These are phyloP conservation scores for Cercospora sesami DNA, from an alignment of 2,329 filamentous ascomycete species.

Conservation along the genomic window DNA sequence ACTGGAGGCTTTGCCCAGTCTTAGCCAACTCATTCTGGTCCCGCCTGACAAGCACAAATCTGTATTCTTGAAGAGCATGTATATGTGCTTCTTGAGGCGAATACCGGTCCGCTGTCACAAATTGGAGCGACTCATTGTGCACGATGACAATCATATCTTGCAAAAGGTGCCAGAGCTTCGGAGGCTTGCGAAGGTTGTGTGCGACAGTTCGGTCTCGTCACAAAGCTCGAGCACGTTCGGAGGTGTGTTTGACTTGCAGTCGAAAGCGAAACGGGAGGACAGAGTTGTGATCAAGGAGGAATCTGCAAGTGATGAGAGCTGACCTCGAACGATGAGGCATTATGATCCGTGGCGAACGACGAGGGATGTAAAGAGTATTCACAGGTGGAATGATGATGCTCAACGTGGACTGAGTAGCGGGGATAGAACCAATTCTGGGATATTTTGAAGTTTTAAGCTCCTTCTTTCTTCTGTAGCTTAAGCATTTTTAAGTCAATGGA, in stretches of 20 bases:
- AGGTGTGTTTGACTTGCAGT: neutral
- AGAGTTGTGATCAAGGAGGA: slow-evolving; percentile 10
- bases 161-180: slow-evolving; percentile 24
- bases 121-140: slow-evolving; percentile 22
- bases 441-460: no score
- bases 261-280: slow-evolving; percentile 6
- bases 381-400: no score
- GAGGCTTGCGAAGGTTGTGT: slow-evolving; percentile 20
- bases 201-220: neutral
- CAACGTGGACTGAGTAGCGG: no score
- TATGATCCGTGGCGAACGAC: no score
- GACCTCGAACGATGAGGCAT: no score
- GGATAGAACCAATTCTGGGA: no score
- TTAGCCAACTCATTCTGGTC: slow-evolving; percentile 26
- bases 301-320: neutral
- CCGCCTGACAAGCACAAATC: slow-evolving; percentile 29
- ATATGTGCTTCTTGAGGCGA: slow-evolving; percentile 29
- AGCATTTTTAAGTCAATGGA: no score
- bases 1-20: slow-evolving; percentile 25
- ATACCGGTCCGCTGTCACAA: slow-evolving; percentile 26
- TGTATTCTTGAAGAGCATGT: slow-evolving; percentile 31
- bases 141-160: slow-evolving; percentile 22
- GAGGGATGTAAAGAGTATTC: no score
- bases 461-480: no score
- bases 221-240: neutral